These are phyloP conservation scores for Ogataea henricii DNA, from an alignment of 805 yeast genomes.

Conservation along the genomic window DNA sequence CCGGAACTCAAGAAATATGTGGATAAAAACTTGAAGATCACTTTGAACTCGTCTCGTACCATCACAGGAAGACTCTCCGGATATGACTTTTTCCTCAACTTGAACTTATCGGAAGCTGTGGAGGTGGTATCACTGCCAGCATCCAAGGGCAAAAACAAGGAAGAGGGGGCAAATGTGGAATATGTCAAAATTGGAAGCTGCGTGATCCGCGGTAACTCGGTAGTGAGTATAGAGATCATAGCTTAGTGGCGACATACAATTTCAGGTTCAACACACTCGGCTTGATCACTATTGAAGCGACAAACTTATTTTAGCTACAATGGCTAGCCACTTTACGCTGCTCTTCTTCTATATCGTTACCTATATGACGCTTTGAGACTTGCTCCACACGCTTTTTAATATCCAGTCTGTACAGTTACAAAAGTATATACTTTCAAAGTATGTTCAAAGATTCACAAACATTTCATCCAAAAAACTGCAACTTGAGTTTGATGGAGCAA, in stretches of 20 bases:
- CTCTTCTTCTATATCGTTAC: no score
- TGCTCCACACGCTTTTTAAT: slow-evolving; percentile 2
- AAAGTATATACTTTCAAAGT: not conserved
- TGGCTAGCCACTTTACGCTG: not conserved
- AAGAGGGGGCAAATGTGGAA: slow-evolving; percentile 16
- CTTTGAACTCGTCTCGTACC: slow-evolving; percentile 75
- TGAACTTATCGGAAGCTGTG: slow-evolving; percentile 34
- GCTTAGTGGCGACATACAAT: no score
- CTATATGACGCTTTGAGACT: not conserved
- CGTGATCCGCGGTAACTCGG: slow-evolving; percentile 56
- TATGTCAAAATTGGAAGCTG: slow-evolving; percentile 32
- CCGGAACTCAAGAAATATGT: slow-evolving; percentile 58
- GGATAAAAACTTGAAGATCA: slow-evolving; percentile 73
- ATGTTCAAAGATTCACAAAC: slow-evolving; percentile 9
- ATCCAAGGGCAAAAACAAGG: slow-evolving; percentile 6
- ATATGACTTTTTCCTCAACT: slow-evolving; percentile 59
- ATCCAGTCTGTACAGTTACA: slow-evolving; percentile 5
- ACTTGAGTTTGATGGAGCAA: not conserved
- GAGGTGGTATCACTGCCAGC: slow-evolving; percentile 15
- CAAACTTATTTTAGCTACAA: not conserved
- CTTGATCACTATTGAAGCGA: not conserved
- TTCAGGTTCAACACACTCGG: no score
- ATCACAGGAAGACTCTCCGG: slow-evolving; percentile 85
- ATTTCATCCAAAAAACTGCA: slow-evolving; percentile 9
- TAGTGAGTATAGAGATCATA: slow-evolving; percentile 50